A percentile compares a stretch with the other conserved stretches of the same genome.
Evolutionary conservation across 1,284 basidiomycete species (phyloP).

Genomic region (Ceratobasidium sp.): DNA sequence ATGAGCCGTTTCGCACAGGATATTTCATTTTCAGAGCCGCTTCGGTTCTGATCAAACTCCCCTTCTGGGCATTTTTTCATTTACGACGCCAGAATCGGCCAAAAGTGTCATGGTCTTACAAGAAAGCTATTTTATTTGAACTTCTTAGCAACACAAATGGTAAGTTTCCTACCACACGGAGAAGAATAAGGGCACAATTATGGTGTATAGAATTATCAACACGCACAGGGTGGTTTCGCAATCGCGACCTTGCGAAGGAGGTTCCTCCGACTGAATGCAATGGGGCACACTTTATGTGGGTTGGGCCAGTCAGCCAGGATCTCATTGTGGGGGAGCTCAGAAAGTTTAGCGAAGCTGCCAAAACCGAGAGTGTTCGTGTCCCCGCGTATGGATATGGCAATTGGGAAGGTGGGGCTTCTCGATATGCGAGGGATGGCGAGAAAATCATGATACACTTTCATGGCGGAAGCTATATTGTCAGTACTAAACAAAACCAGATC

Average conservation of each 20-base stretch:
- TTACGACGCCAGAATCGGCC: background rate
- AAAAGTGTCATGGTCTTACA: slow-evolving; percentile 6
- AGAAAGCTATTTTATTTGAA: background rate
- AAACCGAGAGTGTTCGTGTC: slow-evolving; percentile 55
- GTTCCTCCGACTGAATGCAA: slow-evolving; percentile 3
- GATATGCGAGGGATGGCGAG: slow-evolving; percentile 27
- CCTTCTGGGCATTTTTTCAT: background rate
- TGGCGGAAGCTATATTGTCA: slow-evolving; percentile 33
- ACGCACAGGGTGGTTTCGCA: background rate
- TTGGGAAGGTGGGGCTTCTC: background rate
- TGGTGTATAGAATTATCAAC: background rate
- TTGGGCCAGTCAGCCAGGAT: slow-evolving; percentile 55
- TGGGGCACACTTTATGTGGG: slow-evolving; percentile 54
- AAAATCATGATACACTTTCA: slow-evolving; percentile 37
- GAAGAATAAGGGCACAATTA: background rate
- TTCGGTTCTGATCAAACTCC: background rate
- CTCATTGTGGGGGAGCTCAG: slow-evolving; percentile 59
- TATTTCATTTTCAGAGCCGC: background rate
- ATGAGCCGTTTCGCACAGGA: slow-evolving; percentile 4
- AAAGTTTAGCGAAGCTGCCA: slow-evolving; percentile 53
- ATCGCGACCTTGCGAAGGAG: slow-evolving; percentile 19
- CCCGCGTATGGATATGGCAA: slow-evolving; percentile 61
- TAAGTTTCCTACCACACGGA: background rate
- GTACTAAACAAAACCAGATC: background rate
- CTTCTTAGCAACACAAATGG: background rate